Base-by-base conservation (phyloP, 2,329 filamentous ascomycete genomes). In the Phyllosticta citribraziliensis region DNA sequence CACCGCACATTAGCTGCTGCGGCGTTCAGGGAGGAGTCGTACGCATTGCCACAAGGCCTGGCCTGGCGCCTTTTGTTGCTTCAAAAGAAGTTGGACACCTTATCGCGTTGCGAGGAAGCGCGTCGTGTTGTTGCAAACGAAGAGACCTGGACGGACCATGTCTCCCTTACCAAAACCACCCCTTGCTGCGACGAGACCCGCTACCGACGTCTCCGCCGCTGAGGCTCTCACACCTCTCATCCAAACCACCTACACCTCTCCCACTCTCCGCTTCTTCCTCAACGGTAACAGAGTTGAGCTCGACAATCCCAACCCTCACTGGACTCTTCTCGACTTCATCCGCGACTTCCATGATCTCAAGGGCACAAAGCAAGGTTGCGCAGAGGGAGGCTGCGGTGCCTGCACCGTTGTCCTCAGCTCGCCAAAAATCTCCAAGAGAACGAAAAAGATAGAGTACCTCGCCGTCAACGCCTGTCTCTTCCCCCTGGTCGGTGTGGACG, bases 401-500 rank as follows among this genome's bases (percentile, higher is more conserved):
- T 97, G 92, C 72, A 97, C 92, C 50, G 90, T 97, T 24, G 91
- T 82, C 4, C 61, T 72, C 22, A 55, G 56, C 35, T 58, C 56
- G n/a, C 56, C 56, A 53, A 58, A 54, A 30, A 24, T 57, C 30
- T 56, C 52, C 10, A 22, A 25, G 3, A 68, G 74, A 62, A 70
- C 69, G 2, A 89, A 88, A 69, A 84, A 88, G 72, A 88, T 97
- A 68, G 96, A 96, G 70, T 92, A 97, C 79, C 89, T 93, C 61
- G 94, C 91, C 56, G 89, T 97, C 59, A 97, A 97, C 70, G 93
- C 93, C 22, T 97, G 93, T 72, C 78, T 97, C 56, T 93, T 93
- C 12, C 94, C 93, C 2, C 80, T 97, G 50, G 88, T 91, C 62
- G 95, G 91, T 65, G 82, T 97, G 54, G 93, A 97, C 74, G 93